Percentiles rank a stretch among this genome's conserved stretches.
These are phyloP conservation scores for Penicillium simplicissimum DNA, from an alignment of 495 filamentous ascomycete genomes.

Conservation along the genomic window DNA sequence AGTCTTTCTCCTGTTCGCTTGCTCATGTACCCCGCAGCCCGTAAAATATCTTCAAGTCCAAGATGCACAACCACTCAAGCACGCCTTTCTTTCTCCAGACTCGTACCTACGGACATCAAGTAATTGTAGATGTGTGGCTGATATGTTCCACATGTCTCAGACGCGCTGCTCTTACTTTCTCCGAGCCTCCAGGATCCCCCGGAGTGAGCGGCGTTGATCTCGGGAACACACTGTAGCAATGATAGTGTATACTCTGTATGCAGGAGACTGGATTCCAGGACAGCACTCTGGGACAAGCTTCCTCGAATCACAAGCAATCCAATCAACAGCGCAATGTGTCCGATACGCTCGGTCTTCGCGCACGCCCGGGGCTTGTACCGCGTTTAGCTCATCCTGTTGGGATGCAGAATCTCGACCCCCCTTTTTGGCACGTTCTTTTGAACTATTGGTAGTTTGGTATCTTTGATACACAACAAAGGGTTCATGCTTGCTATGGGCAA, in stretches of 20 bases:
- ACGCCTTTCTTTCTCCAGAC: no score
- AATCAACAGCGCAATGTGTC: not conserved
- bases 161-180: not conserved
- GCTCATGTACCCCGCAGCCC: no score
- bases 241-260: constrained; percentile 18
- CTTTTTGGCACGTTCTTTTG: not conserved
- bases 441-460: constrained; percentile 1
- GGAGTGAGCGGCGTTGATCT: not conserved
- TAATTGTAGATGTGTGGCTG: not conserved
- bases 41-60: not conserved
- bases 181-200: constrained; percentile 4
- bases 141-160: not conserved
- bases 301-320: constrained; percentile 17
- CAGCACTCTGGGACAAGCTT: constrained; percentile 8
- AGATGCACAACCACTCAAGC: no score
- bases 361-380: constrained; percentile 15
- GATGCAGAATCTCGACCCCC: constrained; percentile 1
- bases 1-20: no score
- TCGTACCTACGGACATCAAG: no score
- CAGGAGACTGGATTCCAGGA: constrained; percentile 20
- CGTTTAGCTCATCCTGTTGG: constrained; percentile 25
- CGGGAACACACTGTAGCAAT: constrained; percentile 9
- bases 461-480: not conserved
- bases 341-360: constrained; percentile 18
- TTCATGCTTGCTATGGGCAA: not conserved